phyloP scores from a whole-genome alignment of 2,329 filamentous ascomycete species.

The Colletotrichum chlorophyti region DNA sequence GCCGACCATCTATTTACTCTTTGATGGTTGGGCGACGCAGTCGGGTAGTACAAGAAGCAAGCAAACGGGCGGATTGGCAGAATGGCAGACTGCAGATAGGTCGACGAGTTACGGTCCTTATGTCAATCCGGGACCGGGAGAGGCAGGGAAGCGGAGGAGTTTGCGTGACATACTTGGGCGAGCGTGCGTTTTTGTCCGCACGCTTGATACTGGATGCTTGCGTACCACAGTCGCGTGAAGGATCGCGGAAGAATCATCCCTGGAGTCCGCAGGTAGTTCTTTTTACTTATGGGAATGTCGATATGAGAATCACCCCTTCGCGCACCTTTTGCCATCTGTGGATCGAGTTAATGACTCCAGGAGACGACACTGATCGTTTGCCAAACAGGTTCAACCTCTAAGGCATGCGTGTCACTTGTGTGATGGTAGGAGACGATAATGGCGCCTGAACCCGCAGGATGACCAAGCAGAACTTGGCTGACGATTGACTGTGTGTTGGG shows the following conservation, averaged over 20 bases:
- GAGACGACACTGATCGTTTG: no score
- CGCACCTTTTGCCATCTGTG: no score
- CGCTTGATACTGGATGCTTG: slow-evolving; percentile 15
- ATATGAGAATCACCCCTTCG: no score
- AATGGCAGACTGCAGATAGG: not conserved
- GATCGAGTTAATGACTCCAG: no score
- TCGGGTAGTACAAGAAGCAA: not conserved
- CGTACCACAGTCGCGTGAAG: slow-evolving; percentile 6
- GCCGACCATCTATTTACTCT: no score
- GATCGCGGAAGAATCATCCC: no score
- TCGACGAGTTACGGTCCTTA: no score
- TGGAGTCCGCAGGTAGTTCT: no score
- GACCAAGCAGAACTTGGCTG: not conserved
- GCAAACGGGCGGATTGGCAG: not conserved
- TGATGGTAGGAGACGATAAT: no score
- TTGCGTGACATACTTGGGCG: slow-evolving; percentile 2
- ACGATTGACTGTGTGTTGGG: not conserved
- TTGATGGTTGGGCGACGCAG: not conserved
- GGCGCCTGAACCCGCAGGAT: not conserved
- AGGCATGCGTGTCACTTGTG: no score
- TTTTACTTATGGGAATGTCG: no score
- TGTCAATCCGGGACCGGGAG: not conserved
- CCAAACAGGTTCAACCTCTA: no score
- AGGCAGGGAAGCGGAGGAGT: not conserved
- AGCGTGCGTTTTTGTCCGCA: not conserved